phyloP scores from a whole-genome alignment of 1,284 basidiomycete genomes.

The Retiboletus fuscus region DNA sequence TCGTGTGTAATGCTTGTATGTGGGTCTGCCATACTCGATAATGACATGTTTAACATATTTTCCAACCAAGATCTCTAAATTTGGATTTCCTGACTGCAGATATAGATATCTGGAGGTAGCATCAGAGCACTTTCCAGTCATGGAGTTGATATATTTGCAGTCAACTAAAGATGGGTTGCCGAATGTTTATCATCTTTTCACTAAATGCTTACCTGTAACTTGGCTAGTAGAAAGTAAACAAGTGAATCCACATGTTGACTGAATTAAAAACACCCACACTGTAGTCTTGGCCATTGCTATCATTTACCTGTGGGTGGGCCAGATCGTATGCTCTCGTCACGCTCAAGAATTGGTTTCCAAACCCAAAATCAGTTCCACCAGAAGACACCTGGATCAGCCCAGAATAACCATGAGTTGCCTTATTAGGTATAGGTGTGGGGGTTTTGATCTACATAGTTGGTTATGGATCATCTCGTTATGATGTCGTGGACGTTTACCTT shows the following conservation, averaged over 20 bases:
- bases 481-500: slow-evolving; percentile 52
- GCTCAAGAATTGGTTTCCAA: slow-evolving; percentile 61
- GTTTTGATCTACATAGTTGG: slow-evolving; percentile 59
- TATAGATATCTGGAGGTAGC: slow-evolving; percentile 69
- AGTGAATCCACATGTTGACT: neutral
- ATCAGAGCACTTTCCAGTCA: slow-evolving; percentile 69
- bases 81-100: slow-evolving; percentile 57
- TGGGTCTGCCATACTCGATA: slow-evolving; percentile 54
- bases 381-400: slow-evolving; percentile 67
- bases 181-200: neutral
- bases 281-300: slow-evolving; percentile 61
- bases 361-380: slow-evolving; percentile 50
- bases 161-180: neutral
- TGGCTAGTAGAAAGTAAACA: slow-evolving; percentile 13
- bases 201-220: slow-evolving; percentile 22
- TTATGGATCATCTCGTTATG: neutral
- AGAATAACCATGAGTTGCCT: slow-evolving; percentile 60
- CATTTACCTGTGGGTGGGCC: slow-evolving; percentile 53
- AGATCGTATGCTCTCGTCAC: slow-evolving; percentile 60
- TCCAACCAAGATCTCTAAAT: slow-evolving; percentile 55
- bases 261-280: slow-evolving; percentile 52
- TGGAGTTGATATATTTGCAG: slow-evolving; percentile 61
- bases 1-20: neutral
- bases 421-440: slow-evolving; percentile 52
- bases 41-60: slow-evolving; percentile 60